These are phyloP conservation scores for Rusavskia elegans DNA, from an alignment of 495 filamentous ascomycete genomes.

Conservation along the genomic window DNA sequence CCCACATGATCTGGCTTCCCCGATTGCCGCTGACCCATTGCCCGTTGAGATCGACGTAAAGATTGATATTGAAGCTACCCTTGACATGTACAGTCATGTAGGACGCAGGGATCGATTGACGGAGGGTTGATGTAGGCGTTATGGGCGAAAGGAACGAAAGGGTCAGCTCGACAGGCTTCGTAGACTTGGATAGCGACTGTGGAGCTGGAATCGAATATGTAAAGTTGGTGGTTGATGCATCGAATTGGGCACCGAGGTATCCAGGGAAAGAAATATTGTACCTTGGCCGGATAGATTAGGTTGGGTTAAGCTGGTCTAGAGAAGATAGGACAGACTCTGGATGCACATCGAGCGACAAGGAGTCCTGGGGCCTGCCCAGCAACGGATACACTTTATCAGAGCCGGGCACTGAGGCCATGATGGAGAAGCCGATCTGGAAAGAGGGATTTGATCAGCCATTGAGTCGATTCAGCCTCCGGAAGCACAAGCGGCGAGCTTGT, in stretches of 20 bases:
- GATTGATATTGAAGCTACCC: conserved; percentile 53
- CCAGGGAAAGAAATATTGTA: conserved; percentile 54
- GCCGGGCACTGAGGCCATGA: conserved; percentile 62
- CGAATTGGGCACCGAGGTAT: conserved; percentile 69
- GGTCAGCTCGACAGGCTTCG: conserved; percentile 39
- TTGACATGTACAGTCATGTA: conserved; percentile 66
- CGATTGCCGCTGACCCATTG: conserved; percentile 73
- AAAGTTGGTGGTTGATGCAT: conserved; percentile 85
- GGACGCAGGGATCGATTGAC: conserved; percentile 79
- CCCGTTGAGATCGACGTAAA: conserved; percentile 82
- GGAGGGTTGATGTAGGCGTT: conserved; percentile 77
- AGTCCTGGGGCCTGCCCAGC: conserved; percentile 76
- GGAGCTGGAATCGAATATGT: conserved; percentile 55
- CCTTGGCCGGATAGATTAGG: conserved; percentile 9
- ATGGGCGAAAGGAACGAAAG: conserved; percentile 87
- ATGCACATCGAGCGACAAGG: conserved; percentile 15
- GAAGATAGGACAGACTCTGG: background rate
- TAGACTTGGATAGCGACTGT: conserved; percentile 11
- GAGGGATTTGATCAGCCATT: background rate
- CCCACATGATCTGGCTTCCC: conserved; percentile 54
- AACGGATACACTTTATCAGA: conserved; percentile 67
- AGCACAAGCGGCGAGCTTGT: background rate
- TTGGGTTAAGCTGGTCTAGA: no score
- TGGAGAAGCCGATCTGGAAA: conserved; percentile 58
- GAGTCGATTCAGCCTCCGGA: background rate